Conservation (phyloP, 2,329 filamentous ascomycete genomes). For the Trichophyton benhamiae region DNA sequence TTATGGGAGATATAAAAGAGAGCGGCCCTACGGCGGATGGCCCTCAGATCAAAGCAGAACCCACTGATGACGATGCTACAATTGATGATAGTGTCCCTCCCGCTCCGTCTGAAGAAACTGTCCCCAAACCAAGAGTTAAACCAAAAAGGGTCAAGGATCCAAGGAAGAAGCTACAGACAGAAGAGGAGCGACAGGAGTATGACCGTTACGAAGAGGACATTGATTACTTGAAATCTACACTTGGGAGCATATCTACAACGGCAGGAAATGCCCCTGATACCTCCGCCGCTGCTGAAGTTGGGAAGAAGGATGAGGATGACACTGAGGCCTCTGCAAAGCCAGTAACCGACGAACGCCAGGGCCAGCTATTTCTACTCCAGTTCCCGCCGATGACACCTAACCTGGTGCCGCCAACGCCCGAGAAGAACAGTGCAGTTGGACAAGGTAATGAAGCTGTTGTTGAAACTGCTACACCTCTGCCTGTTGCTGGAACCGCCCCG, state of each 20-base stretch:
- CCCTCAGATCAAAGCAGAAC: conserved; percentile 42
- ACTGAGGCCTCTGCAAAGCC: conserved; percentile 17
- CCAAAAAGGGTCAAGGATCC: conserved; percentile 19
- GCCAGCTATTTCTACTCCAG: conserved; percentile 51
- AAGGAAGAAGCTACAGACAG: conserved; percentile 28
- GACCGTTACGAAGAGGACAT: conserved; percentile 31
- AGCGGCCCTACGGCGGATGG: conserved; percentile 25
- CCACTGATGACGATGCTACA: conserved; percentile 36
- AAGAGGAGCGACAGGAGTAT: conserved; percentile 32
- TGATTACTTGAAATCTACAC: conserved; percentile 28
- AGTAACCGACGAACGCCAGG: conserved; percentile 34
- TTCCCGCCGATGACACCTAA: conserved; percentile 51
- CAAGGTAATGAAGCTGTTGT: conserved; percentile 1
- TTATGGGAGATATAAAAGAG: conserved; percentile 32
- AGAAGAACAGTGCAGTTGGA: conserved; percentile 15
- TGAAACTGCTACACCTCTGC: background rate
- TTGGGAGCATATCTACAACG: conserved; percentile 14
- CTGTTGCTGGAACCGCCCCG: background rate
- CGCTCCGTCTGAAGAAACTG: conserved; percentile 16
- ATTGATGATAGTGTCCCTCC: conserved; percentile 26
- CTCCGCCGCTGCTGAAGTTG: background rate
- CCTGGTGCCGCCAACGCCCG: conserved; percentile 31
- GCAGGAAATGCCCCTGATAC: conserved; percentile 13
- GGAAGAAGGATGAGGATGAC: conserved; percentile 10
- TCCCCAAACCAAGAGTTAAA: conserved; percentile 7